A percentile compares a stretch with the other conserved stretches of the same genome.
Conservation (phyloP, 257 asterid genomes). For the Echites panduratus region DNA sequence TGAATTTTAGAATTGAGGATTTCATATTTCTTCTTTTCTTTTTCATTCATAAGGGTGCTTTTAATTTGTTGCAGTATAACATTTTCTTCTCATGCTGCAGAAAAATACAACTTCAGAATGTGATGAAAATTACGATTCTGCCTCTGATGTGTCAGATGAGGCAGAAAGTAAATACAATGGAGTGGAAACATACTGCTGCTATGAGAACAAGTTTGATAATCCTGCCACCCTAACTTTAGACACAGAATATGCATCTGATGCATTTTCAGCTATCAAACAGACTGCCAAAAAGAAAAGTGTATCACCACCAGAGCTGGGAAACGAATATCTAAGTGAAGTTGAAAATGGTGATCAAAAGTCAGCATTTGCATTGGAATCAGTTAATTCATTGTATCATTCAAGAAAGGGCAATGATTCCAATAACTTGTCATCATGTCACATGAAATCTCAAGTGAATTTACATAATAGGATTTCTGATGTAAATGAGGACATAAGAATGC, state of each 20-base stretch:
- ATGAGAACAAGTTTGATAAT: slow-evolving; percentile 31
- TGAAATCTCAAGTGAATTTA: slow-evolving; percentile 5
- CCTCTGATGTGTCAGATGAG: slow-evolving; percentile 76
- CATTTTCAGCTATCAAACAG: slow-evolving; percentile 17
- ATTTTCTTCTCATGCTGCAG: slow-evolving; percentile 26
- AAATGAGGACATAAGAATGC: slow-evolving; percentile 12
- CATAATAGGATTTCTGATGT: slow-evolving; percentile 5
- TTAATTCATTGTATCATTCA: slow-evolving; percentile 5
- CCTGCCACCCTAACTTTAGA: slow-evolving; percentile 32
- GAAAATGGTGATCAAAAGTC: background rate
- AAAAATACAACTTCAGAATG: slow-evolving; percentile 25
- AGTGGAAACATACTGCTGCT: slow-evolving; percentile 31
- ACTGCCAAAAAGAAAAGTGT: slow-evolving; percentile 9
- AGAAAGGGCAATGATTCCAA: slow-evolving; percentile 12
- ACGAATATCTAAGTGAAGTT: slow-evolving; percentile 3
- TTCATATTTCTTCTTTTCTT: background rate
- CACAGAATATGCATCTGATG: slow-evolving; percentile 33
- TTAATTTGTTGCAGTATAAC: slow-evolving; percentile 10
- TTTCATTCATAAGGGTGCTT: background rate
- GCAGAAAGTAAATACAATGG: slow-evolving; percentile 82
- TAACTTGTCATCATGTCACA: slow-evolving; percentile 14
- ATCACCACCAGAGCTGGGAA: slow-evolving; percentile 14
- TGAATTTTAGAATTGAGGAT: background rate
- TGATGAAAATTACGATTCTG: slow-evolving; percentile 40
- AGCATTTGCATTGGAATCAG: background rate